These are phyloP conservation scores for Dactylonectria estremocensis DNA, from an alignment of 2,329 filamentous ascomycete genomes.

Conservation along the genomic window DNA sequence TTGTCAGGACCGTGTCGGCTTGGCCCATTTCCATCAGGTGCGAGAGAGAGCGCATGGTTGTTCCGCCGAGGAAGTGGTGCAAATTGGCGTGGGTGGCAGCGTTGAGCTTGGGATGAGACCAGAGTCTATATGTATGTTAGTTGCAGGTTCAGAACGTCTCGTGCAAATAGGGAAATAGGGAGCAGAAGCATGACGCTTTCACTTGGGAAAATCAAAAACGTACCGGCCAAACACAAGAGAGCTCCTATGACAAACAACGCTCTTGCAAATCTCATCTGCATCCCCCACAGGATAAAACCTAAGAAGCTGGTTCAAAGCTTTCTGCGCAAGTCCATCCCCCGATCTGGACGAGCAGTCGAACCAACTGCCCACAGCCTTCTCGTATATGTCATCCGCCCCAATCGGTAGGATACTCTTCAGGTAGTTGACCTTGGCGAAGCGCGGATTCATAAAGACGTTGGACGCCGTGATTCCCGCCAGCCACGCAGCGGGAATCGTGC, in stretches of 20 bases:
- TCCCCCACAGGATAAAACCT: slow-evolving; percentile 69
- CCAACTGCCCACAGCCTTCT: slow-evolving; percentile 32
- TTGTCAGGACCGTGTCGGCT: slow-evolving; percentile 63
- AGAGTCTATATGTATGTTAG: slow-evolving; percentile 50
- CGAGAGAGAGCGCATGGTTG: slow-evolving; percentile 68
- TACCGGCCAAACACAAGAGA: slow-evolving; percentile 72
- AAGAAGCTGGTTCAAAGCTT: slow-evolving; percentile 68
- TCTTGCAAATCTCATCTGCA: slow-evolving; percentile 72
- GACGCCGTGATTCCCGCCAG: slow-evolving; percentile 71
- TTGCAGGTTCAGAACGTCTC: neutral
- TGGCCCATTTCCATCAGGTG: slow-evolving; percentile 69
- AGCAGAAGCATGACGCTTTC: neutral
- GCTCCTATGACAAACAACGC: slow-evolving; percentile 72
- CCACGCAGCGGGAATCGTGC: slow-evolving; percentile 71
- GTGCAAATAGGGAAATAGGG: no score
- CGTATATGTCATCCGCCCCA: slow-evolving; percentile 26
- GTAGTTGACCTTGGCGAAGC: slow-evolving; percentile 38
- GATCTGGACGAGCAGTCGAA: slow-evolving; percentile 40
- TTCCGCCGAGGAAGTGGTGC: slow-evolving; percentile 73
- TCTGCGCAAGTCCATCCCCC: slow-evolving; percentile 61
- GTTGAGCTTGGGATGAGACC: slow-evolving; percentile 77
- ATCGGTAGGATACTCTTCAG: slow-evolving; percentile 30
- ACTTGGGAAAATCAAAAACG: slow-evolving; percentile 2
- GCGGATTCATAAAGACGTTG: slow-evolving; percentile 76
- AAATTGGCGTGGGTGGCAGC: slow-evolving; percentile 75